phyloP scores from a whole-genome alignment of 805 yeast genomes.

The Candida argentea region DNA sequence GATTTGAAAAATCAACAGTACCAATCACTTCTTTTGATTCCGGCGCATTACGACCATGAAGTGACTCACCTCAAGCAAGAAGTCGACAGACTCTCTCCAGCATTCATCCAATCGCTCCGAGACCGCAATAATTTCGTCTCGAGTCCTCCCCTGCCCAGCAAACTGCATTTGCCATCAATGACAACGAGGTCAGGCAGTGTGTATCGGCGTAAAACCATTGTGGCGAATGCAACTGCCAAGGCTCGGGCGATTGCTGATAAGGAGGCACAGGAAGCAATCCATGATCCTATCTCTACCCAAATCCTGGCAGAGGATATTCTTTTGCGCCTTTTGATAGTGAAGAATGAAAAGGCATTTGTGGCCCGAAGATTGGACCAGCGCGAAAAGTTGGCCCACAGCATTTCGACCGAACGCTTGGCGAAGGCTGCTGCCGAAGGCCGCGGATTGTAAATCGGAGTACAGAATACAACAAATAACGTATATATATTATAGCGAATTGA shows the following conservation, averaged over 20 bases:
- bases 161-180: slow-evolving; percentile 4
- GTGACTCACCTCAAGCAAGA: slow-evolving; percentile 40
- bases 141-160: too few species aligned
- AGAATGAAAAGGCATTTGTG: slow-evolving; percentile 53
- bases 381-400: slow-evolving; percentile 44
- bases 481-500: too few species aligned
- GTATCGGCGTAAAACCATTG: slow-evolving; percentile 55
- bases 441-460: slow-evolving; percentile 5
- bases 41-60: slow-evolving; percentile 52
- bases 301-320: slow-evolving; percentile 54
- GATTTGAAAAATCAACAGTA: slow-evolving; percentile 53
- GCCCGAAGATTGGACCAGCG: slow-evolving; percentile 50
- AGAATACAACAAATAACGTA: neutral
- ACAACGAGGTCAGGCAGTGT: slow-evolving; percentile 34
- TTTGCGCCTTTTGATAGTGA: slow-evolving; percentile 58
- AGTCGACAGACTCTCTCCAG: slow-evolving; percentile 48
- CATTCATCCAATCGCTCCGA: slow-evolving; percentile 38
- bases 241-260: slow-evolving; percentile 32
- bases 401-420: slow-evolving; percentile 43
- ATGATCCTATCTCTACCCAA: slow-evolving; percentile 34
- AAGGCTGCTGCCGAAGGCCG: slow-evolving; percentile 36
- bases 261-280: slow-evolving; percentile 13
- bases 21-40: slow-evolving; percentile 53
- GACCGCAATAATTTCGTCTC: slow-evolving; percentile 37
- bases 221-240: slow-evolving; percentile 60